Base-by-base conservation (phyloP, 495 filamentous ascomycete genomes). In the Bacidia rubella region DNA sequence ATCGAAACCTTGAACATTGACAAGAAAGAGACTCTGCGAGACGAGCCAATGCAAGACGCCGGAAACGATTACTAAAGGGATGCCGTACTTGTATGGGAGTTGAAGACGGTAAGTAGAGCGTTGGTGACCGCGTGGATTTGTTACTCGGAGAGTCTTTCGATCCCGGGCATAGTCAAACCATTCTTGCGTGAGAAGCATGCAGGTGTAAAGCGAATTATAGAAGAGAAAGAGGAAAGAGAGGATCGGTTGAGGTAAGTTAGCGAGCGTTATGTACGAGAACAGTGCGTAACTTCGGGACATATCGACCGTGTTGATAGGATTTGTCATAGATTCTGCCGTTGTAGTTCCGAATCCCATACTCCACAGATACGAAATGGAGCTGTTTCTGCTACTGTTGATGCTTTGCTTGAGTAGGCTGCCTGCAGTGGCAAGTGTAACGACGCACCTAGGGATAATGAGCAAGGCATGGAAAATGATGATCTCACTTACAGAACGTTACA, bases 121-220 rank as follows among this genome's bases (percentile, higher is more conserved):
- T 51, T 76, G 70, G 1, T 50, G 47, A 1, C 67, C 66, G 29
- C 57, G 51, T 0, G 73, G 70, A 11, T 58, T 54, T 1, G 73
- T 74, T 7, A 80, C 72, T 1, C 77, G 67, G 0, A 80, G 61
- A 2, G 62, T 45, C 40, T 66, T 70, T 5, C 64, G 56, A 2
- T 40, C 15, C 4, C 49, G 47, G 1, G 62, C 65, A 29, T 63
- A 70, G 2, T 50, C 51, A 40, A 41, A 54, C 60, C 65, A 72
- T 54, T 75, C 62, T 1, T 60, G 17, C 2, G 61, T 60, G 15
- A 65, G 50, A 19, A 71, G 59, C 71, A 77, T 73, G 51, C 56
- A 49, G 32, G 65, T 68, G 17, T 70, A 51, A 0, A 72, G 47
- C 26, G 61, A 49, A 57, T 74, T 70, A 57, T 64, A 68, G 10